Conservation (phyloP, 2,329 filamentous ascomycete genomes). For the Shiraia bambusicola region DNA sequence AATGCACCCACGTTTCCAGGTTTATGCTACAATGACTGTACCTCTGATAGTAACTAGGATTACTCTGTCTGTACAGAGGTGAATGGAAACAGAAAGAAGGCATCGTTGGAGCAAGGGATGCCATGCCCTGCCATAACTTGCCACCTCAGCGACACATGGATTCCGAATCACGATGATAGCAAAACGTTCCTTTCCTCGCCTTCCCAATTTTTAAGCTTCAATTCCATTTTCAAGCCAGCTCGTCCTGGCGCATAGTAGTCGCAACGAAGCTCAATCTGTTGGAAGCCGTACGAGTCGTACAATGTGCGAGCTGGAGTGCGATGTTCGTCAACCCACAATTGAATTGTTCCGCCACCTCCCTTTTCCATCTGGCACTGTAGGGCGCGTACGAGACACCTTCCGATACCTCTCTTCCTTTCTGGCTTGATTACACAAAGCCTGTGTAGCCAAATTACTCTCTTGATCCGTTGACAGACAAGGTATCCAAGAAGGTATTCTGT, state of each 20-base stretch:
- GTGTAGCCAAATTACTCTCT: slow-evolving; percentile 49
- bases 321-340: slow-evolving; percentile 55
- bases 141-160: slow-evolving; percentile 23
- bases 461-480: slow-evolving; percentile 29
- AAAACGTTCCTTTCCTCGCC: neutral
- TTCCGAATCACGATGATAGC: slow-evolving; percentile 9
- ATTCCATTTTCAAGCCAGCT: slow-evolving; percentile 43
- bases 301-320: slow-evolving; percentile 48
- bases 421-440: slow-evolving; percentile 54
- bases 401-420: slow-evolving; percentile 52
- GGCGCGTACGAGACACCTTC: slow-evolving; percentile 47
- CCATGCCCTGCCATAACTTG: slow-evolving; percentile 10
- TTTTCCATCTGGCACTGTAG: slow-evolving; percentile 47
- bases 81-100: slow-evolving; percentile 10
- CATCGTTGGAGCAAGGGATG: slow-evolving; percentile 35
- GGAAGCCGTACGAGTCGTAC: slow-evolving; percentile 51
- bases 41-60: too few relatives aligned
- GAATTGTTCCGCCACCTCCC: slow-evolving; percentile 52
- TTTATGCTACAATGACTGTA: too few relatives aligned
- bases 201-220: slow-evolving; percentile 18
- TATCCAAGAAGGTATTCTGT: slow-evolving; percentile 47
- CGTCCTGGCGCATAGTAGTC: slow-evolving; percentile 56
- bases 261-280: slow-evolving; percentile 48
- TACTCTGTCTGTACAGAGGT: neutral
- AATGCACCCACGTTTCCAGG: slow-evolving; percentile 3